Base-by-base conservation (phyloP, 805 yeast genomes). In the Zygoascus biomembranicola region DNA sequence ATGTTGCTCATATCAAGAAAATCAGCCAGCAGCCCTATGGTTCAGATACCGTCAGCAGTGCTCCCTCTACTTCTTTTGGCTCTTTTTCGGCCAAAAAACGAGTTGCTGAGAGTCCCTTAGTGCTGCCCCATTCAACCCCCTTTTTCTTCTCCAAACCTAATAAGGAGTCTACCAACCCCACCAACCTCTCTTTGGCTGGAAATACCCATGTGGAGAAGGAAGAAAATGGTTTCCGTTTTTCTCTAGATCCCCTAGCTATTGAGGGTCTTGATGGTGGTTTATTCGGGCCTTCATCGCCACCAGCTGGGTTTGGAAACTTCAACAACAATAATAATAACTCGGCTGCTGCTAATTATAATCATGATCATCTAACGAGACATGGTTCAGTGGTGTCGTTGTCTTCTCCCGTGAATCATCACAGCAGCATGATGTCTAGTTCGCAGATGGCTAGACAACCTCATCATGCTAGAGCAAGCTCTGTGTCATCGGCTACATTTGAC, bases 1-100 rank as follows among this genome's bases (percentile, higher is more conserved):
- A 82, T 59, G 79, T 80, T 13, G 84, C 85, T 8, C 86, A 82
- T 59, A 81, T 82, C 35, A 76, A 78, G 58, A 73, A 74, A 55
- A 76, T 82, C 61, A 81, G 82, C 19, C 75, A 73, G 59, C 73
- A 71, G 44, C 23, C 18, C 14, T 37, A 28, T 73, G 68, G 37
- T 49, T 50, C 44, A 39, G 26, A 28, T 31, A 31, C 18, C n/a
- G 28, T 6, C 28, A 23, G 13, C 45, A 11, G 14, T 44, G 16
- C 47, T 26, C 47, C 47, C 19, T 10, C 45, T 4, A 16, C 45
- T 5, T 14, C 32, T 13, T n/a, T 23, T 23, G 49, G 23, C 20
- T 18, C 16, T 32, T 11, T 13, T 19, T 14, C 42, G 6, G 42
- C 41, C 16, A 50, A 44, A 43, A 57, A 57, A 32, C 46, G 60